Conservation (phyloP, 108 stramenopile genomes). For the Skeletonema marinoi region DNA sequence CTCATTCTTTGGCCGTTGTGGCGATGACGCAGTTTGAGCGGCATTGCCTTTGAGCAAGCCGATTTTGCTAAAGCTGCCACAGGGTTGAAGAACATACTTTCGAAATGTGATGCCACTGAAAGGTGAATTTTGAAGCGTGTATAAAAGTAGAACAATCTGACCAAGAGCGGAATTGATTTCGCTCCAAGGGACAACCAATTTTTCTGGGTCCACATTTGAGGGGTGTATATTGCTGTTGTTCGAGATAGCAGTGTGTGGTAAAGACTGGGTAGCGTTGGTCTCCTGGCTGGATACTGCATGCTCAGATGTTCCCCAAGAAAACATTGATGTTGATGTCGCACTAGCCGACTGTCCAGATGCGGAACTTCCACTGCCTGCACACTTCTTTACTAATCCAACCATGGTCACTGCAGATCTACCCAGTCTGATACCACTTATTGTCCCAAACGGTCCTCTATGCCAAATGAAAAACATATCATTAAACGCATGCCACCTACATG, state of each 20-base stretch:
- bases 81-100: conserved; percentile 64
- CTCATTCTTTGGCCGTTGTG: conserved; percentile 11
- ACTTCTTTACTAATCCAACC: conserved; percentile 8
- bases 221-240: conserved; percentile 1
- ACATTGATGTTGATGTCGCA: conserved; percentile 11
- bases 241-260: not conserved
- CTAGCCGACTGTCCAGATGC: not conserved
- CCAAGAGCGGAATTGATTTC: conserved; percentile 89
- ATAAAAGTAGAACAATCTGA: conserved; percentile 68
- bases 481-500: conserved; percentile 65
- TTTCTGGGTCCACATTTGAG: conserved; percentile 6
- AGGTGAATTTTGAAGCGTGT: conserved; percentile 55
- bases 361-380: conserved; percentile 1
- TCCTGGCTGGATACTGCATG: not conserved
- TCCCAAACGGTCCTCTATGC: conserved; percentile 80
- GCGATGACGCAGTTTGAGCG: not conserved
- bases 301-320: conserved; percentile 28
- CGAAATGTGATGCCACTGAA: conserved; percentile 52
- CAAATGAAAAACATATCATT: conserved; percentile 85
- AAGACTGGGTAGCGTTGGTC: conserved; percentile 6
- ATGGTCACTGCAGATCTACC: conserved; percentile 50
- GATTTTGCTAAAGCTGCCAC: conserved; percentile 76
- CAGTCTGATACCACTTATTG: conserved; percentile 80
- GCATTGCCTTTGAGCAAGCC: conserved; percentile 52
- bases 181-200: conserved; percentile 62